Conservation (phyloP, 2,329 filamentous ascomycete species). For the Penicillium sp. region DNA sequence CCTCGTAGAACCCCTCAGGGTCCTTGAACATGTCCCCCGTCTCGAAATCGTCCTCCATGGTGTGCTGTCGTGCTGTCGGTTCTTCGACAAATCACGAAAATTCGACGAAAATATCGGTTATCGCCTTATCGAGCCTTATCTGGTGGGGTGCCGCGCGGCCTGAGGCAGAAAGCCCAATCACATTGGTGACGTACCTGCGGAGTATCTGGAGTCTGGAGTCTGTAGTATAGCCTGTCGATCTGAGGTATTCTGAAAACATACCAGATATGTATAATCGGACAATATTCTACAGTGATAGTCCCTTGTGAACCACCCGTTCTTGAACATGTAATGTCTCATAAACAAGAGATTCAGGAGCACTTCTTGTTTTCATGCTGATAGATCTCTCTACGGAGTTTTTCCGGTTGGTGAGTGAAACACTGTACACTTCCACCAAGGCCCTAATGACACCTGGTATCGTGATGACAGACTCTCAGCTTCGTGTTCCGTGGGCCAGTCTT, state of each 20-base stretch:
- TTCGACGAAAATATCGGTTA: neutral
- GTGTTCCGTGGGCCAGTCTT: neutral
- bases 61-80: conserved; percentile 3
- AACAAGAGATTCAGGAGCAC: neutral
- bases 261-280: neutral
- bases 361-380: neutral
- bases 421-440: neutral
- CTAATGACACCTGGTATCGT: neutral
- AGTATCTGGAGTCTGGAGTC: neutral
- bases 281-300: neutral
- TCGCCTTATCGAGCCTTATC: conserved; percentile 18
- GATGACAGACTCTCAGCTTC: neutral
- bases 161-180: conserved; percentile 1
- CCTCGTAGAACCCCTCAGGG: conserved; percentile 76
- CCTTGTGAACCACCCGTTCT: too few species aligned
- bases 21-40: conserved; percentile 70
- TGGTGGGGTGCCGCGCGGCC: conserved; percentile 7
- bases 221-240: too few species aligned
- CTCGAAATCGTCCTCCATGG: conserved; percentile 40
- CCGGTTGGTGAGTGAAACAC: neutral
- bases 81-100: conserved; percentile 1
- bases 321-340: neutral
- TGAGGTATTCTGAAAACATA: too few species aligned
- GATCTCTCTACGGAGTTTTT: neutral
- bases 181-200: neutral